These are phyloP conservation scores for Aaosphaeria arxii DNA, from an alignment of 2,329 filamentous ascomycete genomes.

Conservation along the genomic window DNA sequence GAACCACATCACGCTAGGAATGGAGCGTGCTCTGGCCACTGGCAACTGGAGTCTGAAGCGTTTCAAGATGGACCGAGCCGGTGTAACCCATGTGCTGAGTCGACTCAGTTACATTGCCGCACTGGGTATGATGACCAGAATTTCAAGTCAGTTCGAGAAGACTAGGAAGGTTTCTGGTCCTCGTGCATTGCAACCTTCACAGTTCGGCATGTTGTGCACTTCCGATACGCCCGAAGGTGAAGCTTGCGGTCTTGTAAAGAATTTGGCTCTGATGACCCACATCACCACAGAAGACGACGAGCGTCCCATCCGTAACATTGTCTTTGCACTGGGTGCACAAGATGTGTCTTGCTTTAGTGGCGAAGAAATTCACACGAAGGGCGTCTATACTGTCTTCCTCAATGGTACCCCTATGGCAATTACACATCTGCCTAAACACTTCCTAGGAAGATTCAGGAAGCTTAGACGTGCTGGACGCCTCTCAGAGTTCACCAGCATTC, in stretches of 20 bases:
- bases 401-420: constrained; percentile 93
- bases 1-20: constrained; percentile 83
- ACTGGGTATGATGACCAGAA: constrained; percentile 98
- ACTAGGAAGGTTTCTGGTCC: constrained; percentile 95
- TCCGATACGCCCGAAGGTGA: constrained; percentile 98
- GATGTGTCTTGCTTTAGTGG: constrained; percentile 78
- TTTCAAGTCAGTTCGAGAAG: constrained; percentile 98
- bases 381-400: constrained; percentile 86
- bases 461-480: constrained; percentile 87
- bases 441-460: constrained; percentile 79
- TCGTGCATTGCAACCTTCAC: constrained; percentile 91
- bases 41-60: constrained; percentile 98
- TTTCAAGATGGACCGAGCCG: constrained; percentile 97
- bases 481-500: constrained; percentile 94
- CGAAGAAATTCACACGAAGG: constrained; percentile 79
- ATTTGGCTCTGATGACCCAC: constrained; percentile 96
- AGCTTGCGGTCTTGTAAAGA: constrained; percentile 96
- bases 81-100: constrained; percentile 94
- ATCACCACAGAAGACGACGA: constrained; percentile 97
- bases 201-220: constrained; percentile 97
- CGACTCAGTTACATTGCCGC: constrained; percentile 94
- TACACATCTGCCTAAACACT: constrained; percentile 81
- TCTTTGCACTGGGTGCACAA: constrained; percentile 82
- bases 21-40: constrained; percentile 94
- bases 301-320: constrained; percentile 79